Evolutionary conservation across 2,329 filamentous ascomycete species (phyloP).

Genomic region (Ophiostoma australiae): DNA sequence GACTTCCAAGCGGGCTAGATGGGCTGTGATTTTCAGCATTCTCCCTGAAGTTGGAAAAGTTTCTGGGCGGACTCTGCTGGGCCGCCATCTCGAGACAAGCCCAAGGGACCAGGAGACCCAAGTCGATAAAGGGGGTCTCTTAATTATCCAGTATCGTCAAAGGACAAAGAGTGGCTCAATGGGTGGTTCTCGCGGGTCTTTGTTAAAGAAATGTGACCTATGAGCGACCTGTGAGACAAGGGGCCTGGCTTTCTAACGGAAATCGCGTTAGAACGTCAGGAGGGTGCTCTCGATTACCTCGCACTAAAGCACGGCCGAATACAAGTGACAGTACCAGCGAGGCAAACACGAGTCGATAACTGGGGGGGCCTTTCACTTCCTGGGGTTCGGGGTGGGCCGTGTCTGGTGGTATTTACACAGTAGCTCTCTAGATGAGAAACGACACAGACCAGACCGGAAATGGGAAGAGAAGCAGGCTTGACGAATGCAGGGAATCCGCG

Average conservation of each 20-base stretch:
- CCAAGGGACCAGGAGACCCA: neutral
- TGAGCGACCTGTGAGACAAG: constrained; percentile 5
- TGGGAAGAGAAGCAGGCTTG: neutral
- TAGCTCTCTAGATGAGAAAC: neutral
- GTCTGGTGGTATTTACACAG: neutral
- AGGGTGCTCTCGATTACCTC: neutral
- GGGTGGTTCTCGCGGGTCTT: constrained; percentile 1
- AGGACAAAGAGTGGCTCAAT: neutral
- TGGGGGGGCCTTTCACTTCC: neutral
- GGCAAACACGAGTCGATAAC: neutral
- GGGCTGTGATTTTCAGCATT: constrained; percentile 20
- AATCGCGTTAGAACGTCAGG: neutral
- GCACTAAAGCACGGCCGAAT: constrained; percentile 1
- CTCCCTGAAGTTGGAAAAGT: neutral
- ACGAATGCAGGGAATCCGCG: neutral
- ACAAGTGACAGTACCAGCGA: neutral
- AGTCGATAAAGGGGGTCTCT: constrained; percentile 21
- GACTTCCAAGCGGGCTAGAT: constrained; percentile 7
- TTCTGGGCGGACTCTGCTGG: constrained; percentile 17
- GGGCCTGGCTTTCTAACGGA: neutral
- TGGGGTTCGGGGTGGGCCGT: constrained; percentile 11
- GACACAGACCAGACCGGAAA: neutral
- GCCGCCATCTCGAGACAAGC: constrained; percentile 22
- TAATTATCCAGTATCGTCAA: neutral
- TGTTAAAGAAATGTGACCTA: neutral